Evolutionary conservation across 1,139 yeast species (phyloP).

Genomic region (Pichia sp.): DNA sequence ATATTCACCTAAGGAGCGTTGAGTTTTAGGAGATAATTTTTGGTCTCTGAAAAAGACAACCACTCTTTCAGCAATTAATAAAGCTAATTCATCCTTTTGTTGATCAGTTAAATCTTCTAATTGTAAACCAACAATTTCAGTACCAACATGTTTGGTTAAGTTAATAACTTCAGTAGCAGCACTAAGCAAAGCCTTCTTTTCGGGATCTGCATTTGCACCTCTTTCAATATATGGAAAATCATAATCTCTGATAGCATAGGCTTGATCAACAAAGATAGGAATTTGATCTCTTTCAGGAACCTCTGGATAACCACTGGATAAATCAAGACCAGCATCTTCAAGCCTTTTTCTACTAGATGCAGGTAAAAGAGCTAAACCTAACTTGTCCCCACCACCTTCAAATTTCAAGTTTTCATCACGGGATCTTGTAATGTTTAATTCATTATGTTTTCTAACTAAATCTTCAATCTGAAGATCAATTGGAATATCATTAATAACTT

Average conservation of each 20-base stretch:
- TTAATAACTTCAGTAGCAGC: background rate
- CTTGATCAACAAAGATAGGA: conserved; percentile 37
- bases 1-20: background rate
- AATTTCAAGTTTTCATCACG: background rate
- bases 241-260: conserved; percentile 6
- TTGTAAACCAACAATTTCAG: background rate
- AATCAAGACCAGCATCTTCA: conserved; percentile 34
- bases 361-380: conserved; percentile 31
- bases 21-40: background rate
- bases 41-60: background rate
- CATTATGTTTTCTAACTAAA: conserved; percentile 28
- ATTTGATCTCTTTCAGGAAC: conserved; percentile 25
- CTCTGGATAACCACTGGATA: conserved; percentile 39
- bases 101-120: background rate
- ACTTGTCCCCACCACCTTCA: conserved; percentile 21
- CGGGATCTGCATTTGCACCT: background rate
- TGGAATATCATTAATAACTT: conserved; percentile 23
- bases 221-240: background rate
- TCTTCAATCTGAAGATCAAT: conserved; percentile 35
- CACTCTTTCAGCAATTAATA: background rate
- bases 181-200: background rate
- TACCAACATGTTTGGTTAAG: background rate
- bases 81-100: background rate
- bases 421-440: conserved; percentile 26
- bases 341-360: conserved; percentile 31